Evolutionary conservation across 352 stramenopile species (phyloP), one percentile per base, ranked within the genome.

Genomic region (Plasmopara muralis): DNA sequence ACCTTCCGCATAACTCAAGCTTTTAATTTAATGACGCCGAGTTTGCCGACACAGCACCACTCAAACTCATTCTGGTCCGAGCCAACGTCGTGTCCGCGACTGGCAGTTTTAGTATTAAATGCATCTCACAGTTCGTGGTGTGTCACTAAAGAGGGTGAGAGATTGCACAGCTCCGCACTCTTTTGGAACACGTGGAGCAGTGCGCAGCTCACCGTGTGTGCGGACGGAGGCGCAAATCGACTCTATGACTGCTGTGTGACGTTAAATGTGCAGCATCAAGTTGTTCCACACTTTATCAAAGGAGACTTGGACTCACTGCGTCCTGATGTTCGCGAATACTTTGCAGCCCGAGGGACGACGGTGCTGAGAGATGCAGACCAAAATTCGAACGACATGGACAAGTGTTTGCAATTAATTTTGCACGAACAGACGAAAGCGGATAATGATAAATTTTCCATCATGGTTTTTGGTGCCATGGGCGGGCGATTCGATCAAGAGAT

Each of bases 401-500:
- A 95, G 59, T 95, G 81, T 64, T 55, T 96, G 47, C 64, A 89
- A 50, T 46, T 87, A 38, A 73, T 80, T 54, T 42, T 54, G 6
- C 38, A 71, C 37, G 7, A 57, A 41, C 77, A 68, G 40, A 64
- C 70, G 39, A 60, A 78, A 25, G 68, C 78, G n/a, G 31, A 40
- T 18, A 57, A 43, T 16, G 57, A 62, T 4, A 69, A 62, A 42
- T 85, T 87, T 45, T 73, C 71, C 15, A 78, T 97, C 50, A 59
- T 96, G 68, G 83, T 97, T 43, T 96, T 98, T 53, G 95, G 94
- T 14, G 94, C 87, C 15, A 97, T 98, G 76, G 94, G 95, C 50
- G 95, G 94, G 2, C 86, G 95, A 44, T 98, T 98, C 52, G 95
- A 98, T 68, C 95, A 98, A 68, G 93, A 98, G 76, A 98, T 98